Conservation (phyloP, 2,329 filamentous ascomycete genomes). For the Cladophialophora immunda region DNA sequence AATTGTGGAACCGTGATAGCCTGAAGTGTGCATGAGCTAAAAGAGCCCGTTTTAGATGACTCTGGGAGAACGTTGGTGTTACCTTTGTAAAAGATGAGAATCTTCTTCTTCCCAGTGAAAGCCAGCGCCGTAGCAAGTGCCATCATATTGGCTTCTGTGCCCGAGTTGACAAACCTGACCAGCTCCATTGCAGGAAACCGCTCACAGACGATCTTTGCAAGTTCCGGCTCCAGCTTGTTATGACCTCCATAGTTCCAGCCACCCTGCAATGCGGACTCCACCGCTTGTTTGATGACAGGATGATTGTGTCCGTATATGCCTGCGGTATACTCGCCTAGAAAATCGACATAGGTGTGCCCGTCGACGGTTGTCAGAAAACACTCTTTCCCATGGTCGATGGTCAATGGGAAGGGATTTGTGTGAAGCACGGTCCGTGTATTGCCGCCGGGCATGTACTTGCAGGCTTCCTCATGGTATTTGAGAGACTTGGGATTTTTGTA, state of each 20-base stretch:
- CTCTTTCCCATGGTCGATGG: conserved; percentile 43
- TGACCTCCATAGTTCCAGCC: conserved; percentile 66
- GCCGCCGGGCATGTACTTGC: conserved; percentile 44
- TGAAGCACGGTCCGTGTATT: conserved; percentile 46
- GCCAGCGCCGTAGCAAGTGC: conserved; percentile 58
- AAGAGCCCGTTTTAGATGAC: not conserved
- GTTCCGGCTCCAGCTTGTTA: conserved; percentile 59
- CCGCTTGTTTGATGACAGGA: conserved; percentile 59
- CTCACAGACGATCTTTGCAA: conserved; percentile 62
- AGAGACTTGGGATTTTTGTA: conserved; percentile 26
- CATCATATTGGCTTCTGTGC: conserved; percentile 71
- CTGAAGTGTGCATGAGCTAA: conserved; percentile 51
- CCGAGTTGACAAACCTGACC: conserved; percentile 70
- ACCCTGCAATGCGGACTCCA: conserved; percentile 55
- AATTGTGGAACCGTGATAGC: conserved; percentile 77
- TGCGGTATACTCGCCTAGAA: conserved; percentile 71
- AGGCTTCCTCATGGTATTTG: conserved; percentile 37
- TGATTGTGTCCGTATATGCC: conserved; percentile 73
- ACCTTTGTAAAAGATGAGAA: conserved; percentile 26
- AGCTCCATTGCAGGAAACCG: conserved; percentile 61
- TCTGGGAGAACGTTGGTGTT: not conserved
- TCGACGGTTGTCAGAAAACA: conserved; percentile 47
- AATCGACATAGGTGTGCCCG: conserved; percentile 61
- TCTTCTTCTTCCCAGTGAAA: conserved; percentile 26
- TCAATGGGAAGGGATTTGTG: conserved; percentile 47